Conservation (phyloP, 148 eudicot genomes). For the Chenopodium quinoa region DNA sequence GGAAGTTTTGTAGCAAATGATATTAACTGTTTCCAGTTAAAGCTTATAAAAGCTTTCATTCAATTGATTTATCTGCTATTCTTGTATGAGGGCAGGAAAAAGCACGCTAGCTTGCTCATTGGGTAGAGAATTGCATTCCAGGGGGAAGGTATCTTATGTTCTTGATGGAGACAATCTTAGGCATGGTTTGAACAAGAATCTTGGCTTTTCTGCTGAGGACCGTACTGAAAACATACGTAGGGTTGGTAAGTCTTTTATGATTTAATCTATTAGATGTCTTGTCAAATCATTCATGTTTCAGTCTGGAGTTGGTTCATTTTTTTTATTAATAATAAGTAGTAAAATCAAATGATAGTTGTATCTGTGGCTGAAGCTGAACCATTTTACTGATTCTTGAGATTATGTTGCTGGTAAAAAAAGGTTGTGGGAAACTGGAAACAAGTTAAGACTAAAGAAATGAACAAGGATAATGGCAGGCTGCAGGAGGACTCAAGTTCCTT, state of each 20-base stretch:
- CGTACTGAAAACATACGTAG: constrained; percentile 90
- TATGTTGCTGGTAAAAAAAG: neutral
- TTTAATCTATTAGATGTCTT: too few relatives aligned
- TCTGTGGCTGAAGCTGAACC: neutral
- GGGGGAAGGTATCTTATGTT: constrained; percentile 80
- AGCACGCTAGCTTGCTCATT: constrained; percentile 87
- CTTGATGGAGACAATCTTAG: constrained; percentile 95
- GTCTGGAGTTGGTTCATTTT: neutral
- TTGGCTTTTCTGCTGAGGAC: constrained; percentile 77
- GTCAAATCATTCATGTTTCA: neutral
- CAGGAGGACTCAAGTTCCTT: neutral
- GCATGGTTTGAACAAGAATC: constrained; percentile 86
- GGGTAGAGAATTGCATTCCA: constrained; percentile 68
- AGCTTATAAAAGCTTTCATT: neutral
- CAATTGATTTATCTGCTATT: neutral
- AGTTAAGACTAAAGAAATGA: neutral
- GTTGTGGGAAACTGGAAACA: neutral
- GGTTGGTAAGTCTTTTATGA: constrained; percentile 59
- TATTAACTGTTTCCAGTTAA: neutral
- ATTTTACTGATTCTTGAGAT: neutral
- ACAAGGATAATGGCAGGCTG: neutral
- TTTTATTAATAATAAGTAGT: neutral
- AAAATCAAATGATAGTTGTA: neutral
- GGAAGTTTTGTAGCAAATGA: neutral
- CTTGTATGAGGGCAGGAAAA: constrained; percentile 53